Evolutionary conservation across 1,284 basidiomycete species (phyloP).

Genomic region (Rhodofomes roseus): DNA sequence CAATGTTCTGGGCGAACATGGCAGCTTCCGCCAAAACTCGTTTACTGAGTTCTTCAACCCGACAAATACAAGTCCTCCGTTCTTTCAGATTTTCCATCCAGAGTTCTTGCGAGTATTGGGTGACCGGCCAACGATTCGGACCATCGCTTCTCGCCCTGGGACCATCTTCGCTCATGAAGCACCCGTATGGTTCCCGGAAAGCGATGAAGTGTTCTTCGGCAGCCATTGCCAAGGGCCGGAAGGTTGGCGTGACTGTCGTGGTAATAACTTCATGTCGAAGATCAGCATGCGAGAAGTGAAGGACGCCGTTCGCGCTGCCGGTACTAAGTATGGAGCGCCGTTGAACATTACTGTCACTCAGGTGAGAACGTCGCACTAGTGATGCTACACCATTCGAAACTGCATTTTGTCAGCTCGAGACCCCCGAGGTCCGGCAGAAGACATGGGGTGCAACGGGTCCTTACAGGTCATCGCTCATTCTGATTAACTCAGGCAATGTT

Average conservation of each 20-base stretch:
- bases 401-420: constrained; percentile 34
- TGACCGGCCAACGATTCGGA: constrained; percentile 47
- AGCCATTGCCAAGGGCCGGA: constrained; percentile 42
- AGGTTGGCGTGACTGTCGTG: constrained; percentile 38
- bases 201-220: constrained; percentile 54
- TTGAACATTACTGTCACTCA: constrained; percentile 55
- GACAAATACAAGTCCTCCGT: constrained; percentile 43
- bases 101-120: constrained; percentile 62
- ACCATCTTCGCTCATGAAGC: constrained; percentile 77
- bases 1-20: constrained; percentile 29
- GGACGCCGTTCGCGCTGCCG: constrained; percentile 25
- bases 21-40: constrained; percentile 26
- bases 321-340: constrained; percentile 22
- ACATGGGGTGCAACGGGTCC: constrained; percentile 76
- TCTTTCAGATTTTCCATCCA: constrained; percentile 68
- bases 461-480: constrained; percentile 56
- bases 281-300: constrained; percentile 35
- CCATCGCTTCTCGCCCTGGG: constrained; percentile 52
- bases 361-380: constrained; percentile 31
- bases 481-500: constrained; percentile 68
- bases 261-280: constrained; percentile 39
- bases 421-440: constrained; percentile 54
- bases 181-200: constrained; percentile 55
- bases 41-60: constrained; percentile 34
- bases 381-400: background rate